phyloP scores from a whole-genome alignment of 495 filamentous ascomycete species.

The Penicillium steckii region DNA sequence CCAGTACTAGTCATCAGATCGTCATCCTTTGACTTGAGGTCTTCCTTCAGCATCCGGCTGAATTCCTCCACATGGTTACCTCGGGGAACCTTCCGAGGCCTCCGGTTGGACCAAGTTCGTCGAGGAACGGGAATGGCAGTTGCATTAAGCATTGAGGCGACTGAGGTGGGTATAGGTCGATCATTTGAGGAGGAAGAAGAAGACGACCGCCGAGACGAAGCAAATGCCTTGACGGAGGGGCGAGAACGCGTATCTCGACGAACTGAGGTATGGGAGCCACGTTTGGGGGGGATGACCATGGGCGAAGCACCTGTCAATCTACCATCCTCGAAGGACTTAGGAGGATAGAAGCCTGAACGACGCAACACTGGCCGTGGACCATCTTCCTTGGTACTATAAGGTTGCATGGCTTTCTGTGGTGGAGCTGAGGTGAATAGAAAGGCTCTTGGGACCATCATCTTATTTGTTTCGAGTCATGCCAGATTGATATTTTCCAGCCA shows the following conservation, averaged over 20 bases:
- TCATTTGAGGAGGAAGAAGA: conserved; percentile 34
- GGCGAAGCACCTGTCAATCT: conserved; percentile 31
- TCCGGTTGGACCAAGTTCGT: conserved; percentile 29
- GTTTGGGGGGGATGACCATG: conserved; percentile 45
- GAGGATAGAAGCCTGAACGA: conserved; percentile 14
- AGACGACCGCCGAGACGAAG: conserved; percentile 30
- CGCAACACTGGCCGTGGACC: conserved; percentile 4
- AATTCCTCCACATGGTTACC: conserved; percentile 48
- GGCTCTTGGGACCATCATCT: conserved; percentile 50
- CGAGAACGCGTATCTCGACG: conserved; percentile 21
- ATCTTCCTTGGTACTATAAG: conserved; percentile 17
- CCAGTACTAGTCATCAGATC: conserved; percentile 24
- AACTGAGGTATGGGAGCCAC: conserved; percentile 23
- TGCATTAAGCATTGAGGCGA: conserved; percentile 44
- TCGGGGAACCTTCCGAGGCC: conserved; percentile 37
- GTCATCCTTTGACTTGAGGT: conserved; percentile 34
- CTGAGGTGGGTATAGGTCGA: conserved; percentile 32
- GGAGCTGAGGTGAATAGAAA: conserved; percentile 39
- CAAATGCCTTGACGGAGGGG: conserved; percentile 20
- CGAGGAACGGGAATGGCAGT: conserved; percentile 45
- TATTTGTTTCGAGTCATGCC: conserved; percentile 17
- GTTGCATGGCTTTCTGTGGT: conserved; percentile 20
- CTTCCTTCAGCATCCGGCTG: conserved; percentile 42
- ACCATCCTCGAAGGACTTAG: conserved; percentile 4
- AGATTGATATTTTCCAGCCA: conserved; percentile 3